Evolutionary conservation across 257 asterid species (phyloP).

Genomic region (Avicennia marina): DNA sequence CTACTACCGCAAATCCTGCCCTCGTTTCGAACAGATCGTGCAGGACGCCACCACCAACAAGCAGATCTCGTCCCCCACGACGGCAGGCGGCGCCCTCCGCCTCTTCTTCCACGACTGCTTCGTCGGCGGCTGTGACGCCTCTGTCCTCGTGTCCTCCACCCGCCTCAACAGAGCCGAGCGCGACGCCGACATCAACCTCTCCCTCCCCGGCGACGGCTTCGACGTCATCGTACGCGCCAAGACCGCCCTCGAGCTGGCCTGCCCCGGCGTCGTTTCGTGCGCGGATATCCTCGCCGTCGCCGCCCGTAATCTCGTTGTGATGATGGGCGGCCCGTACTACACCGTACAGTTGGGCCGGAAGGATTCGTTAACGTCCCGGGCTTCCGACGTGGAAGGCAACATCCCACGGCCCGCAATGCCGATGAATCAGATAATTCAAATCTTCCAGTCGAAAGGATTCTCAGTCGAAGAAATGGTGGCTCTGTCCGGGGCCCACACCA

Average conservation of each 20-base stretch:
- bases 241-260: conserved; percentile 70
- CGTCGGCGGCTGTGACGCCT: conserved; percentile 86
- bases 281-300: conserved; percentile 87
- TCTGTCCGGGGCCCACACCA: conserved; percentile 85
- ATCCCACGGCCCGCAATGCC: conserved; percentile 70
- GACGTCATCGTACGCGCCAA: conserved; percentile 88
- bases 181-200: conserved; percentile 85
- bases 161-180: conserved; percentile 76
- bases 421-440: conserved; percentile 44
- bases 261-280: conserved; percentile 90
- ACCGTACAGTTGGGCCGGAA: conserved; percentile 61
- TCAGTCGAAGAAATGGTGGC: conserved; percentile 82
- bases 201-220: conserved; percentile 96
- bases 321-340: conserved; percentile 86
- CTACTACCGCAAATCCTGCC: conserved; percentile 57
- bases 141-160: conserved; percentile 81
- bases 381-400: conserved; percentile 56
- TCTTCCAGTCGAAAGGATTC: conserved; percentile 57
- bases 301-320: conserved; percentile 69
- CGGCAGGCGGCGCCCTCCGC: conserved; percentile 94
- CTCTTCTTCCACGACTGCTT: conserved; percentile 93
- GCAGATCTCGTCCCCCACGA: conserved; percentile 91
- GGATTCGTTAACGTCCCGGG: conserved; percentile 45
- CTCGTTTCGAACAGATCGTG: conserved; percentile 69
- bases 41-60: conserved; percentile 69